Conservation (phyloP, 2,329 filamentous ascomycete species). For the Fusarium odoratissimum region DNA sequence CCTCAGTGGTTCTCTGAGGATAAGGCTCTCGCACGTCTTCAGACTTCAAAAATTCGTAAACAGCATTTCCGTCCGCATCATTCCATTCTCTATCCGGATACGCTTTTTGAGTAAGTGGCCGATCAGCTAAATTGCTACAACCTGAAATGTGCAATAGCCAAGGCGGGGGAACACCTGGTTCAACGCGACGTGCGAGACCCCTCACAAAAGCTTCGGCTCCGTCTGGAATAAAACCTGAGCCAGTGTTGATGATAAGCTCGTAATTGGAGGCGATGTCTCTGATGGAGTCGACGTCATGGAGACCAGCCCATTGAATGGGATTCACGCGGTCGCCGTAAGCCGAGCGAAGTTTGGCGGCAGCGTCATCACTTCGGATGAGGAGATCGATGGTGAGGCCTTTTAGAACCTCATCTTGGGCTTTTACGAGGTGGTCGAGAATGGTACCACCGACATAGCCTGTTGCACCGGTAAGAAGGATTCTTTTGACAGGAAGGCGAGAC, state of each 20-base stretch:
- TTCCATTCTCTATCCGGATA: neutral
- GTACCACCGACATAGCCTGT: neutral
- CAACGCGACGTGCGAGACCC: neutral
- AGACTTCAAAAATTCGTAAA: neutral
- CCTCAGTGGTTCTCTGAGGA: neutral
- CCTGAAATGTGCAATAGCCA: neutral
- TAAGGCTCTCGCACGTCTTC: neutral
- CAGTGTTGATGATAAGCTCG: neutral
- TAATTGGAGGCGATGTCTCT: neutral
- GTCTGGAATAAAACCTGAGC: neutral
- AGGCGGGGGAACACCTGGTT: neutral
- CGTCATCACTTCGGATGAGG: neutral
- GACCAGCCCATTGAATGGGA: neutral
- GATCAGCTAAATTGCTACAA: neutral
- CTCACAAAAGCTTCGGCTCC: neutral
- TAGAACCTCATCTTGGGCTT: neutral
- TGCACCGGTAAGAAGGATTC: neutral
- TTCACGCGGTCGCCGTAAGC: neutral
- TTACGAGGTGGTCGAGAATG: neutral
- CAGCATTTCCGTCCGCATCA: neutral
- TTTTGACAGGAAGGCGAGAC: neutral
- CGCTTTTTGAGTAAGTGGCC: neutral
- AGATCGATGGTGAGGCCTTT: neutral
- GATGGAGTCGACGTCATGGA: neutral
- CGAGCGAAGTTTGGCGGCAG: neutral